Percentiles rank a stretch among this genome's conserved stretches.
Evolutionary conservation across 2,329 filamentous ascomycete species (phyloP).

Genomic region (Calonectria leucothoes): DNA sequence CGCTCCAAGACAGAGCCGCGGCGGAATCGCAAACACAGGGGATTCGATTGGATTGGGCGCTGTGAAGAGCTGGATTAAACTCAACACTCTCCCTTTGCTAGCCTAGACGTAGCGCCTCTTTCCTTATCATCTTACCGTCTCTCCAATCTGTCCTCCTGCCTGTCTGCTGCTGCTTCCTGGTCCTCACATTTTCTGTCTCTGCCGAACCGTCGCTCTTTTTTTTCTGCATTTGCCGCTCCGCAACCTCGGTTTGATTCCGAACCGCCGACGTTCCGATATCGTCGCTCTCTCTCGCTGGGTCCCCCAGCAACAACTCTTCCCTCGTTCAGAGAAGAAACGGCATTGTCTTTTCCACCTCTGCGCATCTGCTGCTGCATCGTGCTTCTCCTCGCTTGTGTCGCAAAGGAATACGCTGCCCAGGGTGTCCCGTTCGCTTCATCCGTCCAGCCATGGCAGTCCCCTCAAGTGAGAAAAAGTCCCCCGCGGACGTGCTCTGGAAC

Average conservation of each 20-base stretch:
- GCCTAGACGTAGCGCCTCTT: slow-evolving; percentile 8
- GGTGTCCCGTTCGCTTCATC: slow-evolving; percentile 1
- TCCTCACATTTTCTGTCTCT: slow-evolving; percentile 1
- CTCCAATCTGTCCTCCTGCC: not conserved
- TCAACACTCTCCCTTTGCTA: slow-evolving; percentile 3
- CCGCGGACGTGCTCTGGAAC: slow-evolving; percentile 72
- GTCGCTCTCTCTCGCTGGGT: slow-evolving; percentile 16
- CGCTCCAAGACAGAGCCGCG: slow-evolving; percentile 26
- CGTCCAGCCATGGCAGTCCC: slow-evolving; percentile 38
- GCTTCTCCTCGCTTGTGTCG: not conserved
- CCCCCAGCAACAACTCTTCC: slow-evolving; percentile 15
- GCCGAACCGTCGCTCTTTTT: slow-evolving; percentile 1
- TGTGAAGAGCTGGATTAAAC: slow-evolving; percentile 17
- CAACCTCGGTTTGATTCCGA: slow-evolving; percentile 20
- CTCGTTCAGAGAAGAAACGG: not conserved
- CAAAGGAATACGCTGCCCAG: not conserved
- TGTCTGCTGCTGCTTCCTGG: too few species aligned
- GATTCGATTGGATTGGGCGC: not conserved
- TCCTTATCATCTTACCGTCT: not conserved
- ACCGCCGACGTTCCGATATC: slow-evolving; percentile 20
- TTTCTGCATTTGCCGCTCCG: not conserved
- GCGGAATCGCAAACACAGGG: not conserved
- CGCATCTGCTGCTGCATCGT: not conserved
- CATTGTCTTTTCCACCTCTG: not conserved
- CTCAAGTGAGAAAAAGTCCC: slow-evolving; percentile 37